Base-by-base conservation (phyloP, 805 yeast genomes). In the Ogataea pignaliae region DNA sequence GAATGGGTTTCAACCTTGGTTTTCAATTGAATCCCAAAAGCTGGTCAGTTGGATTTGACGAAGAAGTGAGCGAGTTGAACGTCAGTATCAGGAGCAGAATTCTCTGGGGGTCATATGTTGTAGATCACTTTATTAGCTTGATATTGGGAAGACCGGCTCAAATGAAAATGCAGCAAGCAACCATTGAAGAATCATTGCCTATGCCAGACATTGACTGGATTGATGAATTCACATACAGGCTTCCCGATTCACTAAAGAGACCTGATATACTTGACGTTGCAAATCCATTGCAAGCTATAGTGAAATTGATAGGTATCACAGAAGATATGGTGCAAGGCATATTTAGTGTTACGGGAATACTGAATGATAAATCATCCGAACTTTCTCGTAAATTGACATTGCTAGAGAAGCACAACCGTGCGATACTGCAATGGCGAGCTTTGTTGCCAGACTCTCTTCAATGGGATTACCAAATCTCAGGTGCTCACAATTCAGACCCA, bases 1-100 rank as follows among this genome's bases (percentile, higher is more conserved):
- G 86, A 41, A 80, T 81, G 69, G 87, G 87, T 1, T 76, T 72
- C 51, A 83, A 80, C 56, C 64, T 81, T 52, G 85, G 85, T 1
- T 80, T 80, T 54, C 84, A 81, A 53, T 61, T 79, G 43, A 73
- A 77, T 48, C 85, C 85, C 2, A 66, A 75, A 47, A 77, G 73
- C n/a, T 79, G 84, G 84, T 71, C 72, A 50, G 53, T 66, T 15
- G 44, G 36, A n/a, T 21, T 4, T 21, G 57, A 55, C 32, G 68
- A 64, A 34, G 63, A 64, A 33, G 57, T 75, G 39, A 65, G 71
- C n/a, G 69, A 72, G 29, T 69, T 79, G 40, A 82, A 79, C 50
- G 66, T 75, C 14, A 78, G 73, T 34, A 78, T 81, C 43, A 67
- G 84, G 45, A 72, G 79, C 40, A 64, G 87, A 45, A 76, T 81